These are phyloP conservation scores for Phytophthora pistaciae DNA, from an alignment of 352 stramenopile genomes.

Conservation along the genomic window DNA sequence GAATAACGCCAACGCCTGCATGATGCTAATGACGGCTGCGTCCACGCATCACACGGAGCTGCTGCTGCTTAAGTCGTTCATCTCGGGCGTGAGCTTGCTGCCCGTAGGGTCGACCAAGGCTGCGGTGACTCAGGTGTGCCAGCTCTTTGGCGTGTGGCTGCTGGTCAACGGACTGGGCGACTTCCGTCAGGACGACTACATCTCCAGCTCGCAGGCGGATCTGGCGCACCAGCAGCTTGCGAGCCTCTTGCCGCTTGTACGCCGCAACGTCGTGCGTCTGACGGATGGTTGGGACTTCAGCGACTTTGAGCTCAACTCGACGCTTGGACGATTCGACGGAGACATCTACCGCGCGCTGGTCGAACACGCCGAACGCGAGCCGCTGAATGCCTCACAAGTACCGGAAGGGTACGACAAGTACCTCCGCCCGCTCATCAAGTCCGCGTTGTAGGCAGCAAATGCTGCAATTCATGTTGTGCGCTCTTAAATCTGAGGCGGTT, in stretches of 20 bases:
- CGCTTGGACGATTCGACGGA: slow-evolving; percentile 57
- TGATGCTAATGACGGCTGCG: slow-evolving; percentile 55
- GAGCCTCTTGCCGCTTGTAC: slow-evolving; percentile 41
- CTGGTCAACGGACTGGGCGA: slow-evolving; percentile 49
- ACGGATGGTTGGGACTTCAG: slow-evolving; percentile 50
- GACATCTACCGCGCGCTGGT: slow-evolving; percentile 61
- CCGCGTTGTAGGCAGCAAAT: slow-evolving; percentile 17
- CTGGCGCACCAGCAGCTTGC: slow-evolving; percentile 39
- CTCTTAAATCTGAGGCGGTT: no score
- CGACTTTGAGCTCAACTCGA: slow-evolving; percentile 69
- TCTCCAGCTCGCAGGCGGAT: slow-evolving; percentile 46
- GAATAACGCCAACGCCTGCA: slow-evolving; percentile 49
- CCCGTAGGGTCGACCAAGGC: slow-evolving; percentile 33
- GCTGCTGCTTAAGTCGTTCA: slow-evolving; percentile 47
- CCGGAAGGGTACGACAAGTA: slow-evolving; percentile 52
- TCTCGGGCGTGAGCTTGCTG: slow-evolving; percentile 32
- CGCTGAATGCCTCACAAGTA: slow-evolving; percentile 55
- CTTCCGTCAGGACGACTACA: slow-evolving; percentile 60
- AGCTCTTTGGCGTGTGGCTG: slow-evolving; percentile 50
- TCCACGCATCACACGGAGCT: slow-evolving; percentile 54
- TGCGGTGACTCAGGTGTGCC: slow-evolving; percentile 42
- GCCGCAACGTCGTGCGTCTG: slow-evolving; percentile 51
- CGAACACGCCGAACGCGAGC: slow-evolving; percentile 41
- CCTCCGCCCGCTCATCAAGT: slow-evolving; percentile 36
- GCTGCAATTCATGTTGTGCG: no score